These are phyloP conservation scores for Phytophthora tubulina DNA, from an alignment of 352 stramenopile genomes.

Conservation along the genomic window DNA sequence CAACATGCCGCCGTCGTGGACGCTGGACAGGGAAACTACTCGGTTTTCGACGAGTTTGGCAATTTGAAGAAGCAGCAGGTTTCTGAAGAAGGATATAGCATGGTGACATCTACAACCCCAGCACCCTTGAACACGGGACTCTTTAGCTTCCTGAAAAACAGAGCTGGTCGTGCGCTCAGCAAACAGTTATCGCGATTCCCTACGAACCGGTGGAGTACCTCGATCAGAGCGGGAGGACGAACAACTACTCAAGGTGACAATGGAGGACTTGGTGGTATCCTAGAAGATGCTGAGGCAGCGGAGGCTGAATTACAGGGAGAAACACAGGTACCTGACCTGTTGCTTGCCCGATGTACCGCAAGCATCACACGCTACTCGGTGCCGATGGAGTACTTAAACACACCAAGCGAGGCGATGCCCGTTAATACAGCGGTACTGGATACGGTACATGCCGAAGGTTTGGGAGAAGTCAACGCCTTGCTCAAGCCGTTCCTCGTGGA, in stretches of 20 bases:
- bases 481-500: slow-evolving; percentile 68
- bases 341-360: slow-evolving; percentile 59
- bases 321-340: slow-evolving; percentile 46
- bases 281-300: slow-evolving; percentile 56
- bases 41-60: slow-evolving; percentile 82
- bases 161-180: slow-evolving; percentile 68
- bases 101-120: slow-evolving; percentile 11
- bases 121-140: slow-evolving; percentile 70
- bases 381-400: slow-evolving; percentile 63
- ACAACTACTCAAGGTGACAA: slow-evolving; percentile 18
- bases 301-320: slow-evolving; percentile 37
- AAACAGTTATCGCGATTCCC: slow-evolving; percentile 72
- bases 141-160: slow-evolving; percentile 82
- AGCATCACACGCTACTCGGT: slow-evolving; percentile 66
- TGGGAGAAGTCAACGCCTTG: slow-evolving; percentile 58
- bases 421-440: slow-evolving; percentile 56
- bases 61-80: slow-evolving; percentile 72
- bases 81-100: slow-evolving; percentile 17
- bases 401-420: slow-evolving; percentile 65
- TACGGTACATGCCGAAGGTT: slow-evolving; percentile 54
- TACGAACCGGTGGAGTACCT: slow-evolving; percentile 35
- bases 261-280: slow-evolving; percentile 48
- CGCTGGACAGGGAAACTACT: slow-evolving; percentile 69
- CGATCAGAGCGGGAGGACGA: slow-evolving; percentile 16
- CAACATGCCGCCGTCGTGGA: slow-evolving; percentile 63